A percentile compares a stretch with the other conserved stretches of the same genome.
phyloP scores from a whole-genome alignment of 2,329 filamentous ascomycete species.

The Xylariaceae sp. region DNA sequence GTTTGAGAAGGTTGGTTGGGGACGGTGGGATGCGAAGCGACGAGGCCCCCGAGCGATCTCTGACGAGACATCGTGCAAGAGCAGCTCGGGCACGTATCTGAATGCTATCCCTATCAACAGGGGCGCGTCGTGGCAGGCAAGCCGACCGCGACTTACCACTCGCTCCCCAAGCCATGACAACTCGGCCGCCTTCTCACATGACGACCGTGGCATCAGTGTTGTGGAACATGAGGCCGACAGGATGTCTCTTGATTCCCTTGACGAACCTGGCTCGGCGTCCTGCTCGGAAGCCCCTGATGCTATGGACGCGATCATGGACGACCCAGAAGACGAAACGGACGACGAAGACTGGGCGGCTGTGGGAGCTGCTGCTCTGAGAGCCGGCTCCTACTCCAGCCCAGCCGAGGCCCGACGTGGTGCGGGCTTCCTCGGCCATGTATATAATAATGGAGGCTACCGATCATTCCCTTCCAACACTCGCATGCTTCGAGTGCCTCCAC shows the following conservation, averaged over 20 bases:
- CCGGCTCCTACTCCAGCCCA: constrained; percentile 55
- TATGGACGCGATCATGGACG: constrained; percentile 60
- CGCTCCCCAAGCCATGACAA: constrained; percentile 59
- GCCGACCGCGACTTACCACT: constrained; percentile 45
- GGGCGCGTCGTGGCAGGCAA: constrained; percentile 38
- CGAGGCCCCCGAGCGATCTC: constrained; percentile 52
- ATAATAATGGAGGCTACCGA: constrained; percentile 42
- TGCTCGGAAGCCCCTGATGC: constrained; percentile 66
- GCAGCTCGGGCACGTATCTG: constrained; percentile 39
- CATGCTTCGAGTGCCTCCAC: constrained; percentile 50
- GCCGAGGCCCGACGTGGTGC: constrained; percentile 50
- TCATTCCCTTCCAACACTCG: constrained; percentile 47
- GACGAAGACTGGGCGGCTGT: constrained; percentile 94
- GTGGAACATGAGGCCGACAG: constrained; percentile 85
- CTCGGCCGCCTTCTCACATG: constrained; percentile 71
- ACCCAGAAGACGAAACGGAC: constrained; percentile 82
- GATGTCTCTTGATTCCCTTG: constrained; percentile 76
- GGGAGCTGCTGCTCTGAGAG: constrained; percentile 76
- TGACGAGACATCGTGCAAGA: constrained; percentile 39
- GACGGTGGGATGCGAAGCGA: constrained; percentile 82
- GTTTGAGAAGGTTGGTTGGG: constrained; percentile 97
- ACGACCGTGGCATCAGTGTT: constrained; percentile 62
- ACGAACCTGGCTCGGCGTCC: constrained; percentile 63
- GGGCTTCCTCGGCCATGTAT: constrained; percentile 45
- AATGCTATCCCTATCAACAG: constrained; percentile 54